phyloP scores from a whole-genome alignment of 177 flowering plant genomes.

The Vitis hybrid region DNA sequence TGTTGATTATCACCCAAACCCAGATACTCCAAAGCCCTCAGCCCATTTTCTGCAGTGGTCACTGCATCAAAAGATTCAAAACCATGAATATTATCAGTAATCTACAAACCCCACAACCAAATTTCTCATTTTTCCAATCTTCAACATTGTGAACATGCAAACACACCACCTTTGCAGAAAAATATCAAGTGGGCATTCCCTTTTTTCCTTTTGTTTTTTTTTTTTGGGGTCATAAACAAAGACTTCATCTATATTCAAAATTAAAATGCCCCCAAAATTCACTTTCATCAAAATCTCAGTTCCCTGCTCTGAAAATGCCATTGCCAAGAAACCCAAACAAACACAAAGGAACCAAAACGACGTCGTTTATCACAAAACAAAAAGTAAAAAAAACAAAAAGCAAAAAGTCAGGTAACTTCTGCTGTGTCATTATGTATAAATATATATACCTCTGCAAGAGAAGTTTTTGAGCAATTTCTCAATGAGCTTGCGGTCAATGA shows the following conservation, averaged over 20 bases:
- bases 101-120: no score
- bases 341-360: no score
- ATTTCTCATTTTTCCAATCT: neutral
- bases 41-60: conserved; percentile 69
- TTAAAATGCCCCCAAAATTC: no score
- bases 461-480: conserved; percentile 53
- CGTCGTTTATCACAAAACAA: neutral
- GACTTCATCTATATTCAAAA: no score
- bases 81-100: neutral
- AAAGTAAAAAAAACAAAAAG: neutral
- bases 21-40: conserved; percentile 60
- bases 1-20: conserved; percentile 43
- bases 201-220: no score
- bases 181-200: no score
- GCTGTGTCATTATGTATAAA: no score
- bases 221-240: no score
- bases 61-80: conserved; percentile 34
- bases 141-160: neutral
- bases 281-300: no score
- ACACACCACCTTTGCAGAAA: neutral
- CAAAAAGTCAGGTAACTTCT: no score
- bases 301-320: no score
- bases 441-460: conserved; percentile 54
- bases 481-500: conserved; percentile 52
- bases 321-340: no score